These are phyloP conservation scores for Acanthamoeba culbertsoni DNA, from an alignment of 208 protist species.

Conservation along the genomic window DNA sequence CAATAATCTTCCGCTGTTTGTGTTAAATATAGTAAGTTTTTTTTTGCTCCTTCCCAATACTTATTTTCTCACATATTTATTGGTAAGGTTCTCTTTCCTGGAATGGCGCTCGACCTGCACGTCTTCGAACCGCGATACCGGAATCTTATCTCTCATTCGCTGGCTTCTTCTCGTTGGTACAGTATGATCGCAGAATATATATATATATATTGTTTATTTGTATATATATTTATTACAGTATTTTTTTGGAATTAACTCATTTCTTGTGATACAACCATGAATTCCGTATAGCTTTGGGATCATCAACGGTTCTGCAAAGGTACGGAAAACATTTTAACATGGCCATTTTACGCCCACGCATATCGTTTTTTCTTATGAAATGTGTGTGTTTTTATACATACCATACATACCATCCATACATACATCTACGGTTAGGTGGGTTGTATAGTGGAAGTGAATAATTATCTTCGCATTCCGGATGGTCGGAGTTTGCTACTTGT, in stretches of 20 bases:
- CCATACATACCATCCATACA: too few relatives aligned
- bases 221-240: not conserved
- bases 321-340: not conserved
- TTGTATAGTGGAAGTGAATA: not conserved
- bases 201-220: not conserved
- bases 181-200: too few relatives aligned
- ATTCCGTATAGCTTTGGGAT: not conserved
- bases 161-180: not conserved
- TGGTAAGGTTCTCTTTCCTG: not conserved
- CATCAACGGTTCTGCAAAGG: not conserved
- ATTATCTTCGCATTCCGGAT: not conserved
- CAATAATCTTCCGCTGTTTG: conserved; percentile 12
- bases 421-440: too few relatives aligned
- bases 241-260: not conserved
- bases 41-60: not conserved
- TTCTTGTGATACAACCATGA: not conserved
- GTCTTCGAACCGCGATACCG: conserved; percentile 19
- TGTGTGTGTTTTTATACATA: too few relatives aligned
- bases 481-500: not conserved
- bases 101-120: not conserved
- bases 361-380: not conserved
- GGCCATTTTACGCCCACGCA: not conserved
- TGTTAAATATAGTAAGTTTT: not conserved
- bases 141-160: not conserved
- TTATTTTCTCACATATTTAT: not conserved